These are phyloP conservation scores for Mycothermus thermophilus DNA, from an alignment of 495 filamentous ascomycete genomes.

Conservation along the genomic window DNA sequence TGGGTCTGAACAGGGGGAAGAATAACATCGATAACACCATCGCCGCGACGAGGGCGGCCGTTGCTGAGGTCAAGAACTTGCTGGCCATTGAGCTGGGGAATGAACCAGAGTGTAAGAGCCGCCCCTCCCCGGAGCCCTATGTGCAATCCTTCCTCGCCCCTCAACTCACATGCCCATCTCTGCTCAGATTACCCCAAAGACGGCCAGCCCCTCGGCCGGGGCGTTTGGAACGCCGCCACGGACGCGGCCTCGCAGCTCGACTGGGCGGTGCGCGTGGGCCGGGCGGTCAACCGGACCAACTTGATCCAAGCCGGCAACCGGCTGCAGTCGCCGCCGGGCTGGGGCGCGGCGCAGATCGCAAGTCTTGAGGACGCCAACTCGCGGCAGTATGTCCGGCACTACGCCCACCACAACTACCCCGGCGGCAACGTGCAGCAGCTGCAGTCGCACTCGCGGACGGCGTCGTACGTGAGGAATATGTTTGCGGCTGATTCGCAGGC, in stretches of 20 bases:
- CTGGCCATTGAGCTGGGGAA: conserved; percentile 48
- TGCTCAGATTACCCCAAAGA: conserved; percentile 27
- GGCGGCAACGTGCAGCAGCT: conserved; percentile 35
- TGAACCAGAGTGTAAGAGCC: conserved; percentile 47
- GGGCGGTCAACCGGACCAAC: conserved; percentile 26
- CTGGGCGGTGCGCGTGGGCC: conserved; percentile 41
- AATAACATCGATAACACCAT: conserved; percentile 44
- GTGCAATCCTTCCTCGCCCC: background rate
- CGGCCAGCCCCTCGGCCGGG: conserved; percentile 39
- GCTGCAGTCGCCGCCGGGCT: conserved; percentile 36
- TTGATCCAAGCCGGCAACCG: conserved; percentile 48
- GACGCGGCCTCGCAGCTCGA: conserved; percentile 41
- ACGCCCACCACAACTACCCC: conserved; percentile 48
- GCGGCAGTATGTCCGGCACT: conserved; percentile 37
- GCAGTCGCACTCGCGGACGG: conserved; percentile 36
- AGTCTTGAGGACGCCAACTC: conserved; percentile 34
- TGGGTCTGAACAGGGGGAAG: conserved; percentile 45
- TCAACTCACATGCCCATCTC: background rate
- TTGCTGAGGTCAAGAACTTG: conserved; percentile 33
- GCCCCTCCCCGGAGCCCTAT: background rate
- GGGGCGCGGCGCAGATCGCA: conserved; percentile 38
- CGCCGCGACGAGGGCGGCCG: conserved; percentile 36
- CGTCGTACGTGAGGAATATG: conserved; percentile 23
- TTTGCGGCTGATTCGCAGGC: conserved; percentile 40
- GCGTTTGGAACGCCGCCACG: conserved; percentile 37